phyloP scores from a whole-genome alignment of 768 basidiomycete species.

The Xerocomellus chrysenteron region DNA sequence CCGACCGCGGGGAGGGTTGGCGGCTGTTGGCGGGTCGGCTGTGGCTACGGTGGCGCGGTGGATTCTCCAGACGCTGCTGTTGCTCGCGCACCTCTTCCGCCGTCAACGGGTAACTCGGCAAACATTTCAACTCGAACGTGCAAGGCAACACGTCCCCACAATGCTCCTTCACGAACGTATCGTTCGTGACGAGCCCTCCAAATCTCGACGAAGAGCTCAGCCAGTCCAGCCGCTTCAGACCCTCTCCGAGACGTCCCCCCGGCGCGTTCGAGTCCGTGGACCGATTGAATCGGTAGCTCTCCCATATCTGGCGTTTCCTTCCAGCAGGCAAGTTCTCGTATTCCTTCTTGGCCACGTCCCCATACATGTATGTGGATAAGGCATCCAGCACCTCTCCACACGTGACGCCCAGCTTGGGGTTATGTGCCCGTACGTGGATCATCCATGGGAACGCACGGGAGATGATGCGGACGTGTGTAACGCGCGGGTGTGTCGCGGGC shows the following conservation, averaged over 20 bases:
- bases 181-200: slow-evolving; percentile 56
- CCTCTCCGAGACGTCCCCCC: slow-evolving; percentile 62
- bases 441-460: slow-evolving; percentile 57
- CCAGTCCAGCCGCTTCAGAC: slow-evolving; percentile 68
- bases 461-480: slow-evolving; percentile 51
- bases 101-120: slow-evolving; percentile 45
- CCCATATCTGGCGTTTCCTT: slow-evolving; percentile 44
- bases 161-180: slow-evolving; percentile 41
- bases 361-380: slow-evolving; percentile 50
- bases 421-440: slow-evolving; percentile 46
- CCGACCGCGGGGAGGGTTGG: slow-evolving; percentile 20
- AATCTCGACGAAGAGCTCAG: slow-evolving; percentile 58
- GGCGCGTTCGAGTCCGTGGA: slow-evolving; percentile 63
- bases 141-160: slow-evolving; percentile 54
- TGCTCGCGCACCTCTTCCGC: slow-evolving; percentile 51
- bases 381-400: slow-evolving; percentile 65
- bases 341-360: slow-evolving; percentile 51
- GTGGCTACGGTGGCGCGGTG: slow-evolving; percentile 18
- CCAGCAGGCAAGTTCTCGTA: slow-evolving; percentile 40
- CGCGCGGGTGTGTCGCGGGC: slow-evolving; percentile 66
- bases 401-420: slow-evolving; percentile 53
- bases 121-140: slow-evolving; percentile 58
- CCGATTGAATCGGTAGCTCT: slow-evolving; percentile 64
- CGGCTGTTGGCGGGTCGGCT: slow-evolving; percentile 18
- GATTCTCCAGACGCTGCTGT: slow-evolving; percentile 35